Conservation (phyloP, 805 yeast species). For the Lipomyces anomalus region DNA sequence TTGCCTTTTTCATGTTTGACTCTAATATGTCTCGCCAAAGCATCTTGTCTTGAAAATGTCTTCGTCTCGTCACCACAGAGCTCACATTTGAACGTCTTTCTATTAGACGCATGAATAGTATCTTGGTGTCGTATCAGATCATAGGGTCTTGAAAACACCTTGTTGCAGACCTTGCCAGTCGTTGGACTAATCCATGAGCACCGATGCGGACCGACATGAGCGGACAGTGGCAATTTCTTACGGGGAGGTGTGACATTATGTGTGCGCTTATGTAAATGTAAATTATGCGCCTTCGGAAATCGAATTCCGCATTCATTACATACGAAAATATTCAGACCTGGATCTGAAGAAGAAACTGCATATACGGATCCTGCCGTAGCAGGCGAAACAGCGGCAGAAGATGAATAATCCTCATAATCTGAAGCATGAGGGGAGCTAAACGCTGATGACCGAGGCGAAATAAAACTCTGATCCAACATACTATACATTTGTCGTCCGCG, state of each 20-base stretch:
- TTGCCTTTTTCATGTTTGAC: slow-evolving; percentile 32
- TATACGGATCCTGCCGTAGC: background rate
- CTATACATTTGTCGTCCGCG: too few species aligned
- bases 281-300: slow-evolving; percentile 6
- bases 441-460: slow-evolving; percentile 11
- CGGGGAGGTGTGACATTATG: slow-evolving; percentile 15
- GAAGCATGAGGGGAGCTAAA: slow-evolving; percentile 11
- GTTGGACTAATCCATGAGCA: slow-evolving; percentile 57
- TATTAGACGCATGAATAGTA: slow-evolving; percentile 85
- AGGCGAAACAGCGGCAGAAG: background rate
- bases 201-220: slow-evolving; percentile 36
- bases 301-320: slow-evolving; percentile 19
- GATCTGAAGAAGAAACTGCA: slow-evolving; percentile 1
- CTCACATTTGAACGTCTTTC: slow-evolving; percentile 78
- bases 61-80: slow-evolving; percentile 75
- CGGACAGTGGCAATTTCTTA: slow-evolving; percentile 21
- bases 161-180: slow-evolving; percentile 60
- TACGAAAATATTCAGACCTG: background rate
- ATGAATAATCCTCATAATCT: slow-evolving; percentile 3
- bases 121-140: slow-evolving; percentile 94
- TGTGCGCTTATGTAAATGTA: slow-evolving; percentile 12
- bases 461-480: too few species aligned
- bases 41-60: slow-evolving; percentile 91
- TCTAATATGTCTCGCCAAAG: slow-evolving; percentile 86
- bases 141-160: slow-evolving; percentile 87